Conservation (phyloP, 2,329 filamentous ascomycete genomes). For the Chalaropsis ovoidea region DNA sequence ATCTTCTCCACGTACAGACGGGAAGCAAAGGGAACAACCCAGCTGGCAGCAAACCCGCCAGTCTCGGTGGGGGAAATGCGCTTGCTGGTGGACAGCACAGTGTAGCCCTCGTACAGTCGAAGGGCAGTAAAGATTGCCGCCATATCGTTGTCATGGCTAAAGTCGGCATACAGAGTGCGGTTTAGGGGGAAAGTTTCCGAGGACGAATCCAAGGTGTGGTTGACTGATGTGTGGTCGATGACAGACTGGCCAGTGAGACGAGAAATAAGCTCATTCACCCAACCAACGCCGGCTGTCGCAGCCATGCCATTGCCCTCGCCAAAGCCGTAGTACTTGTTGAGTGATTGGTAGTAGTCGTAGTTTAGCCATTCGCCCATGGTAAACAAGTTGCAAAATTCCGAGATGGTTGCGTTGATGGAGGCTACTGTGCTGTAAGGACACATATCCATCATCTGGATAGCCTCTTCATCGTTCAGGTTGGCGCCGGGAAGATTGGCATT, state of each 20-base stretch:
- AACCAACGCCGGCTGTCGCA: slow-evolving; percentile 77
- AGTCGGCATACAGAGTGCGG: slow-evolving; percentile 67
- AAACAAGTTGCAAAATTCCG: slow-evolving; percentile 69
- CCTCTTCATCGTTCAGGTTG: slow-evolving; percentile 52
- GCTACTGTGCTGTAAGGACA: slow-evolving; percentile 80
- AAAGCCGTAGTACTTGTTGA: slow-evolving; percentile 80
- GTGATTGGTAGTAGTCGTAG: slow-evolving; percentile 70
- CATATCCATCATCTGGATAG: slow-evolving; percentile 72
- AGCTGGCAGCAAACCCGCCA: slow-evolving; percentile 62
- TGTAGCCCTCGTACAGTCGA: slow-evolving; percentile 62
- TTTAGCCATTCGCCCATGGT: slow-evolving; percentile 59
- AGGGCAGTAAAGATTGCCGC: slow-evolving; percentile 63
- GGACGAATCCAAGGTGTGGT: slow-evolving; percentile 62
- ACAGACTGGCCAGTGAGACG: slow-evolving; percentile 62
- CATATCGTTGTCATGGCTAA: slow-evolving; percentile 88
- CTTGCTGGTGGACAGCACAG: slow-evolving; percentile 42
- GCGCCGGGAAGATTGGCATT: slow-evolving; percentile 59
- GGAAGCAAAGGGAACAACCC: slow-evolving; percentile 72
- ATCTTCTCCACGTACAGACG: slow-evolving; percentile 85
- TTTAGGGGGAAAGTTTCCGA: slow-evolving; percentile 63
- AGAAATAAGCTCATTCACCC: slow-evolving; percentile 76
- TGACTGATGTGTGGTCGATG: slow-evolving; percentile 62
- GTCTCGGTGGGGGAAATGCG: slow-evolving; percentile 43
- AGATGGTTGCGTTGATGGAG: slow-evolving; percentile 43
- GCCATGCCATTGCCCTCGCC: slow-evolving; percentile 67